A percentile compares a stretch with the other conserved stretches of the same genome.
phyloP scores from a whole-genome alignment of 352 stramenopile genomes.

The Phytophthora sojae region DNA sequence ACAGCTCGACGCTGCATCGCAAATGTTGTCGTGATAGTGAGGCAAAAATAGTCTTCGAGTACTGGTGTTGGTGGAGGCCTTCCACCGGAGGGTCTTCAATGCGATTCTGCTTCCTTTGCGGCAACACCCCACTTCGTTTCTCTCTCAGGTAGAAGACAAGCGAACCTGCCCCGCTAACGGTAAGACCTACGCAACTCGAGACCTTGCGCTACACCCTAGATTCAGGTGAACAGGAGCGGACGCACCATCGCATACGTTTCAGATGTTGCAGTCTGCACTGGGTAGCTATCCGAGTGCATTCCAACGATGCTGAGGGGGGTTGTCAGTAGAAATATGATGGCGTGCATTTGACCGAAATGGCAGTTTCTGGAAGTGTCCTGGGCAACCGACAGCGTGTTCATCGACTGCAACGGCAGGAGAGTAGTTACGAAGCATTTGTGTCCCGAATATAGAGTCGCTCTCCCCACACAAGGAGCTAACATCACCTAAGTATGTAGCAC shows the following conservation, averaged over 20 bases:
- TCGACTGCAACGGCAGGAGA: neutral
- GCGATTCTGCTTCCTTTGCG: too few species aligned
- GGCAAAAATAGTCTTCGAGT: neutral
- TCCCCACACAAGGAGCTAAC: too few species aligned
- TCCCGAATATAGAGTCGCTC: neutral
- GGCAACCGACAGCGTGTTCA: neutral
- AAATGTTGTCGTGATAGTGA: neutral
- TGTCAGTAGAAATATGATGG: neutral
- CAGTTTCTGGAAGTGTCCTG: neutral
- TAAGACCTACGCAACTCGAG: too few species aligned
- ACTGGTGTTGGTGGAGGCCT: neutral
- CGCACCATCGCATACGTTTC: neutral
- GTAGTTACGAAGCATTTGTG: too few species aligned
- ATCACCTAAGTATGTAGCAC: too few species aligned
- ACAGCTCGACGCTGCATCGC: neutral
- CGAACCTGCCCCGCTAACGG: too few species aligned
- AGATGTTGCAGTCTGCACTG: neutral
- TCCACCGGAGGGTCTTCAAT: too few species aligned
- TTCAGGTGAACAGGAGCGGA: neutral
- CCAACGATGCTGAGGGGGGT: neutral
- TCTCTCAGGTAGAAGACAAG: too few species aligned
- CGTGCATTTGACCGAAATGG: neutral
- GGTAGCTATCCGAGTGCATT: too few species aligned
- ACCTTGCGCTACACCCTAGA: neutral
- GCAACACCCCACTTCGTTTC: too few species aligned